phyloP scores from a whole-genome alignment of 2,329 filamentous ascomycete species.

The Cryphonectria japonica region DNA sequence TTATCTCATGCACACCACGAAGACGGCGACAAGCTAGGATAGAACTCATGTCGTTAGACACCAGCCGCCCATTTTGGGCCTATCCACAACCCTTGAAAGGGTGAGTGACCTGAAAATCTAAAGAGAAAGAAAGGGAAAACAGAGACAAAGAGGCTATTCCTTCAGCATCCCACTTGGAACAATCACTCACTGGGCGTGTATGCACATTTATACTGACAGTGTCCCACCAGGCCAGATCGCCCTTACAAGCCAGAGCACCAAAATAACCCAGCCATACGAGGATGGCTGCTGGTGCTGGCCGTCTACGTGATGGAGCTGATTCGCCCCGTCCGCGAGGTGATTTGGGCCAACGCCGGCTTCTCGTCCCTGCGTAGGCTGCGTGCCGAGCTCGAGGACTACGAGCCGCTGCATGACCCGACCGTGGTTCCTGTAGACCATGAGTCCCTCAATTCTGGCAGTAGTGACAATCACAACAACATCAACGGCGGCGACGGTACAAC shows the following conservation, averaged over 20 bases:
- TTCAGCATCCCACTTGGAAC: too few species aligned
- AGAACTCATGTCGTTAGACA: conserved; percentile 23
- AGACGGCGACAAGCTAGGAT: neutral
- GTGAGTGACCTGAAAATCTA: conserved; percentile 16
- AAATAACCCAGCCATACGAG: conserved; percentile 62
- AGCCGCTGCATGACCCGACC: conserved; percentile 51
- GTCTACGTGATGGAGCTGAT: conserved; percentile 62
- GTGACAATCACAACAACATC: conserved; percentile 45
- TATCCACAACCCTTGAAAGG: conserved; percentile 27
- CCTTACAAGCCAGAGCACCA: conserved; percentile 52
- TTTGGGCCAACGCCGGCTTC: conserved; percentile 70
- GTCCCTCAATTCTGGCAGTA: conserved; percentile 49
- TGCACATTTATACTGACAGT: conserved; percentile 18
- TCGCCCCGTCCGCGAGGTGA: conserved; percentile 54
- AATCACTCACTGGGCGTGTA: neutral
- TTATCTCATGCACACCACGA: neutral
- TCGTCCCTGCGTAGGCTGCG: conserved; percentile 57
- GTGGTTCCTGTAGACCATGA: conserved; percentile 49
- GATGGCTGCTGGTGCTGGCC: conserved; percentile 55
- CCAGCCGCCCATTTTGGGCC: conserved; percentile 25
- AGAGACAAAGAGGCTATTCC: too few species aligned
- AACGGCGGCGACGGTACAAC: conserved; percentile 38
- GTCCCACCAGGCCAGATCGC: conserved; percentile 38
- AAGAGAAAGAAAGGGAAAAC: neutral
- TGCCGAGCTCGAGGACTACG: conserved; percentile 54